Evolutionary conservation across 2,329 filamentous ascomycete genomes (phyloP).

Genomic region (Byssochlamys sp.): DNA sequence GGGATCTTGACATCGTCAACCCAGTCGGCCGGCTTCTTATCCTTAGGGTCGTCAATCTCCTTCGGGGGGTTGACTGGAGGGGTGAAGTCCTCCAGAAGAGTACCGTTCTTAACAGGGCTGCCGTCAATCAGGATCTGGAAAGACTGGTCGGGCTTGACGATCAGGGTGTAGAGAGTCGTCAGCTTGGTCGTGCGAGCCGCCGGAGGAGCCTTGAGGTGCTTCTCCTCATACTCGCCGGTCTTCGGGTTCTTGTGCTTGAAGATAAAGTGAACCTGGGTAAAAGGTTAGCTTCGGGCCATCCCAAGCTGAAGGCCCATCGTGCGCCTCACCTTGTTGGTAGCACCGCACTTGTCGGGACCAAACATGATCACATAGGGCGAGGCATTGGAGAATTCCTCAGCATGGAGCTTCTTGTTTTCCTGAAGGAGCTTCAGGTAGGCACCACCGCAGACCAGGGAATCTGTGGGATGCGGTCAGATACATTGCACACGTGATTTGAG

Average conservation of each 20-base stretch:
- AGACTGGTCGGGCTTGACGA: constrained; percentile 93
- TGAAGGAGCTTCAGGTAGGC: constrained; percentile 98
- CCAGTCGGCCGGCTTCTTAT: constrained; percentile 91
- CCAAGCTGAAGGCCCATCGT: constrained; percentile 22
- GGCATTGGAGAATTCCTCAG: constrained; percentile 94
- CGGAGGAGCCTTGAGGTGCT: constrained; percentile 81
- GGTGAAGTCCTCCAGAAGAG: constrained; percentile 83
- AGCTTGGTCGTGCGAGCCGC: constrained; percentile 83
- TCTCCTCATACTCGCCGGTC: constrained; percentile 99
- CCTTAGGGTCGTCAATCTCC: constrained; percentile 91
- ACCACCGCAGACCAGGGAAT: constrained; percentile 92
- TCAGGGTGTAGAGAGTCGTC: constrained; percentile 88
- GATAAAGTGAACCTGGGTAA: constrained; percentile 66
- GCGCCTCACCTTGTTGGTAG: constrained; percentile 80
- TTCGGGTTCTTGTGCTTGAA: constrained; percentile 99
- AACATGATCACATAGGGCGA: constrained; percentile 99
- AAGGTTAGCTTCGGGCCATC: constrained; percentile 5
- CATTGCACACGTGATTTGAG: neutral
- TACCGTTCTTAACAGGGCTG: constrained; percentile 76
- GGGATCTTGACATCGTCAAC: constrained; percentile 85
- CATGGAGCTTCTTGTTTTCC: constrained; percentile 91
- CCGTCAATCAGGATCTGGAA: constrained; percentile 88
- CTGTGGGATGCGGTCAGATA: constrained; percentile 34
- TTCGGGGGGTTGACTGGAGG: constrained; percentile 86
- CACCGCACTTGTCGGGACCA: constrained; percentile 96